phyloP scores from a whole-genome alignment of 1,284 basidiomycete genomes.

The Ustilago vetiveriae region DNA sequence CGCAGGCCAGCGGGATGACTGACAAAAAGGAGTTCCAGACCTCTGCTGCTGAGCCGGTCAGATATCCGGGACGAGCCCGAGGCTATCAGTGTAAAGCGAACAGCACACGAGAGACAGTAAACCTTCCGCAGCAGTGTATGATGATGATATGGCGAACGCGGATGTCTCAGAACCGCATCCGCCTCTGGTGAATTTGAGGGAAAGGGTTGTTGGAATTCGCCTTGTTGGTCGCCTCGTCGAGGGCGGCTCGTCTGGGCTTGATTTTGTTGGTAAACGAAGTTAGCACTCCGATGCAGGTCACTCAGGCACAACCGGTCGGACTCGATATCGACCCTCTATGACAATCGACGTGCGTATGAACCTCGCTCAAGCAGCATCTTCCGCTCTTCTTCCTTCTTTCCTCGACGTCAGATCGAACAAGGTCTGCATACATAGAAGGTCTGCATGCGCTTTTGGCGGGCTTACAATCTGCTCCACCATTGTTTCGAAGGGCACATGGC shows the following conservation, averaged over 20 bases:
- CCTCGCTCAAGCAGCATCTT: too few relatives aligned
- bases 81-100: too few relatives aligned
- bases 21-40: too few relatives aligned
- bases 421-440: background rate
- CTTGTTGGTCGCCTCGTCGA: background rate
- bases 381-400: too few relatives aligned
- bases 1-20: too few relatives aligned
- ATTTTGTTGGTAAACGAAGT: background rate
- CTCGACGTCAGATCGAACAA: background rate
- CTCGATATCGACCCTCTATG: background rate
- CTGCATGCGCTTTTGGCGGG: background rate
- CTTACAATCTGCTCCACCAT: background rate
- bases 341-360: too few relatives aligned
- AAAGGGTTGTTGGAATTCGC: background rate
- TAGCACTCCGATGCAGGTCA: slow-evolving; percentile 8
- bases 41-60: too few relatives aligned
- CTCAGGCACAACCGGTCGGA: slow-evolving; percentile 4
- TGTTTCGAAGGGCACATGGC: background rate
- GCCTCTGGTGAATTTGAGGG: background rate
- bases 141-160: slow-evolving; percentile 8
- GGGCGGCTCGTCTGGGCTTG: background rate
- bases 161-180: slow-evolving; percentile 7
- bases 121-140: background rate
- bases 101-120: background rate
- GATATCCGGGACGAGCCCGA: background rate